Base-by-base conservation (phyloP, 2,329 filamentous ascomycete genomes). In the Knoxdaviesia proteae region DNA sequence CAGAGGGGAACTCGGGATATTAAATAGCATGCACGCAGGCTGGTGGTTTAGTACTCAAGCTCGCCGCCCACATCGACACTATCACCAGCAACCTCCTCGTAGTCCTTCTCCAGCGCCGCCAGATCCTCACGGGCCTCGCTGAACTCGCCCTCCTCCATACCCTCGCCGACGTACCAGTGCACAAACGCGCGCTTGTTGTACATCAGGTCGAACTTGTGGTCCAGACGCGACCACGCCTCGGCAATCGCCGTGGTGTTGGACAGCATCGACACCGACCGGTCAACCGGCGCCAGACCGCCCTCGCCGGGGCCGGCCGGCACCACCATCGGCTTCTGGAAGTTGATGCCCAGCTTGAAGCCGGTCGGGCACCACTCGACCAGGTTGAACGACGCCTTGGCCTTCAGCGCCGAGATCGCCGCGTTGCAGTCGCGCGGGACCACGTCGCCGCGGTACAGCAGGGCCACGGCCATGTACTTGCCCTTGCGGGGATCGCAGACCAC, bases 61-160 rank as follows among this genome's bases (percentile, higher is more conserved):
- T 79, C 76, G 41, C 63, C 77, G 39, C 74, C 74, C 10, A 71
- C 65, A 51, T 77, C 65, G 49, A 66, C 63, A 50, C 78, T 82
- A 61, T 87, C 81, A 57, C 68, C 72, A 47, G 80, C 81, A 51
- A 87, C 81, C 68, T 87, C 82, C 61, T 86, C 81, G 58, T 88
- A 88, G 54, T 88, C 82, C 67, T 80, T 83, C 69, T 88, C 83
- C 34, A 90, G 68, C 40, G 83, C 83, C 48, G 83, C 83, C 47
- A 90, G 68, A 58, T 90, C 83, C 65, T 90, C 83, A 52, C 83
- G 78, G 47, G 83, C 83, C 62, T 90, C 83, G 48, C 77, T 81
- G 66, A 90, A 90, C 61, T 90, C 83, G 53, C 83, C 83, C 60
- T 90, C 83, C 66, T 90, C 83, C 83, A 90, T 90, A 64, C 83